Base-by-base conservation (phyloP, 1,284 basidiomycete species). In the Boletus semigastroideus region DNA sequence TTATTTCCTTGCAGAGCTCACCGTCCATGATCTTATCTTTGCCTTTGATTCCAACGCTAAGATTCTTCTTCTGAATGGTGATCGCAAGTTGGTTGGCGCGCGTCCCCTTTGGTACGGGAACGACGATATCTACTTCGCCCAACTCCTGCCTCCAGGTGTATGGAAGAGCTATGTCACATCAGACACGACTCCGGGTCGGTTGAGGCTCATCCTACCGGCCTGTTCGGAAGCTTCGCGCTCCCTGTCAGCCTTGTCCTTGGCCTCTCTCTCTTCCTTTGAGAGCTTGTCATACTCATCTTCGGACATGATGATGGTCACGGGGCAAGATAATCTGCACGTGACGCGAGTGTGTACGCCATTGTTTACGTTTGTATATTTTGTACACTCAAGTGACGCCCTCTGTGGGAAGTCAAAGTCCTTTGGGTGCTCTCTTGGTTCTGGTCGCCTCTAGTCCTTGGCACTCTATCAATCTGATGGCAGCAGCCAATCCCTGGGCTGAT, bases 121-220 rank as follows among this genome's bases (percentile, higher is more conserved):
- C 77, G 7, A 79, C 77, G 51, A 99, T 74, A 51, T 95, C 90
- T 31, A 98, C 82, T 49, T 96, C 92, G 22, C 84, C 84, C 7
- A 99, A 79, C 61, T 94, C 86, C 68, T 99, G 97, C 42, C 75
- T 84, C 97, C 97, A 99, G 46, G 72, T 78, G 72, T 98, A 99
- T 2, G 97, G 97, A 52, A 99, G 77, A 14, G 84, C 91, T 93
- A 65, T 47, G 59, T 48, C 22, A 43, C 42, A 49, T 70, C 51
- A 65, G 56, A 66, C 36, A 22, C 22, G n/a, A n/a, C 31, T 46
- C 46, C n/a, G 39, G 42, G 27, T 34, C 17, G 28, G 22, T 25
- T 16, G 9, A n/a, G 11, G 16, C 36, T 46, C 22, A 19, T 68
- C 83, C 66, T 73, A 94, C 94, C 83, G 54, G 85, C 90, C 74